Percentiles rank a stretch among this genome's conserved stretches.
Evolutionary conservation across 2,329 filamentous ascomycete genomes (phyloP).

Genomic region (Microdochium nivale): DNA sequence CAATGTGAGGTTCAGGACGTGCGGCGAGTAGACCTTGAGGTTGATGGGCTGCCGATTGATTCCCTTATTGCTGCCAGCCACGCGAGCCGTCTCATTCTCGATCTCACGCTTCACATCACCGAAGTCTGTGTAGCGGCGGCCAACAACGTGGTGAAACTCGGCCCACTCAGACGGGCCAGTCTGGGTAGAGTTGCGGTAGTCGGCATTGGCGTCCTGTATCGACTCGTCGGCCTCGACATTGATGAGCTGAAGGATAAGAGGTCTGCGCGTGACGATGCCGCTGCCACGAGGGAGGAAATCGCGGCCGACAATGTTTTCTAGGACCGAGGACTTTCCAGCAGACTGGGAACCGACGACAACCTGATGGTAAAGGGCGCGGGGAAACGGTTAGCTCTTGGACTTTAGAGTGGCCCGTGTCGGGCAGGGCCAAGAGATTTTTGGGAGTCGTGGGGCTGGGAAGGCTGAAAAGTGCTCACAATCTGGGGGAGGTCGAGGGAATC

Average conservation of each 20-base stretch:
- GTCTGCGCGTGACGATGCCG: conserved; percentile 90
- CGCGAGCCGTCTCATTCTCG: conserved; percentile 89
- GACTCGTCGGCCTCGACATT: conserved; percentile 77
- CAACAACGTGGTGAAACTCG: conserved; percentile 92
- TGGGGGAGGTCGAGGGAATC: conserved; percentile 95
- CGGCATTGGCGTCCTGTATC: conserved; percentile 55
- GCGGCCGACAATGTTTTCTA: conserved; percentile 96
- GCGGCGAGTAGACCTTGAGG: conserved; percentile 94
- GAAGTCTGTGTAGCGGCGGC: conserved; percentile 85
- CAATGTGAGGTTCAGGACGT: conserved; percentile 91
- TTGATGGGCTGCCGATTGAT: conserved; percentile 98
- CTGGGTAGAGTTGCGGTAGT: conserved; percentile 71
- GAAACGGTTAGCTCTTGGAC: conserved; percentile 3
- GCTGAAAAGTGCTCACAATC: conserved; percentile 60
- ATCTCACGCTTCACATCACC: conserved; percentile 91
- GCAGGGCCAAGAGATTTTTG: not conserved
- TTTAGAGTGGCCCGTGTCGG: not conserved
- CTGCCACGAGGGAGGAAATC: conserved; percentile 95
- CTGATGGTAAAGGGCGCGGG: conserved; percentile 40
- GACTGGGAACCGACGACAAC: conserved; percentile 98
- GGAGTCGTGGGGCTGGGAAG: conserved; percentile 5
- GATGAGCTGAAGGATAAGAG: conserved; percentile 95
- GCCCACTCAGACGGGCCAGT: conserved; percentile 67
- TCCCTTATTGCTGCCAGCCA: conserved; percentile 90
- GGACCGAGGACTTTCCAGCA: conserved; percentile 94